Conservation (phyloP, 768 basidiomycete genomes). For the Roridomyces roridus region DNA sequence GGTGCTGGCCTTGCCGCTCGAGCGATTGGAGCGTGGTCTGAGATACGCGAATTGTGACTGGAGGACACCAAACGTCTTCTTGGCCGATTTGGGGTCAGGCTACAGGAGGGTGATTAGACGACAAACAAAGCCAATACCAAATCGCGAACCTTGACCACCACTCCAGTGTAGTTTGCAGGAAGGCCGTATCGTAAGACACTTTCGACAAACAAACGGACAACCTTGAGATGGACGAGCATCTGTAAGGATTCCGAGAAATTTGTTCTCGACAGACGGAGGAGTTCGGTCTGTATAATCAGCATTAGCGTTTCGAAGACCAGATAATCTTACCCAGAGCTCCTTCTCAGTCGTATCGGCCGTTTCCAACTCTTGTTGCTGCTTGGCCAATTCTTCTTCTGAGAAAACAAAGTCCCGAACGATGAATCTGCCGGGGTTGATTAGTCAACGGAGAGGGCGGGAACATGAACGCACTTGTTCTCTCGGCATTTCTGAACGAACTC, state of each 20-base stretch:
- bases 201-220: constrained; percentile 91
- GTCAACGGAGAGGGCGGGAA: constrained; percentile 5
- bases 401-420: constrained; percentile 93
- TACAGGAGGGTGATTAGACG: constrained; percentile 38
- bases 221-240: constrained; percentile 90
- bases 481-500: constrained; percentile 93
- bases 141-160: constrained; percentile 88
- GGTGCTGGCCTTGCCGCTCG: constrained; percentile 40
- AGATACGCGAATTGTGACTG: constrained; percentile 85
- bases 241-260: constrained; percentile 98
- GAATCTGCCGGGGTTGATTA: constrained; percentile 67
- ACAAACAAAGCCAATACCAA: too few species aligned
- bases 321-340: constrained; percentile 89
- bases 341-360: constrained; percentile 87
- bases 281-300: constrained; percentile 73
- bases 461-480: constrained; percentile 81
- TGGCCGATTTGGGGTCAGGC: constrained; percentile 87
- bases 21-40: constrained; percentile 65
- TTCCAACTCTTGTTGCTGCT: constrained; percentile 82
- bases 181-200: constrained; percentile 95
- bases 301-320: neutral
- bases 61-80: constrained; percentile 77
- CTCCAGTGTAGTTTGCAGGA: constrained; percentile 87
- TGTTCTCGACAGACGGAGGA: constrained; percentile 87
- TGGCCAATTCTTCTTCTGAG: constrained; percentile 80